Evolutionary conservation across 2,329 filamentous ascomycete species (phyloP), one percentile per base, ranked within the genome.

Genomic region (Rutstroemia sp.): DNA sequence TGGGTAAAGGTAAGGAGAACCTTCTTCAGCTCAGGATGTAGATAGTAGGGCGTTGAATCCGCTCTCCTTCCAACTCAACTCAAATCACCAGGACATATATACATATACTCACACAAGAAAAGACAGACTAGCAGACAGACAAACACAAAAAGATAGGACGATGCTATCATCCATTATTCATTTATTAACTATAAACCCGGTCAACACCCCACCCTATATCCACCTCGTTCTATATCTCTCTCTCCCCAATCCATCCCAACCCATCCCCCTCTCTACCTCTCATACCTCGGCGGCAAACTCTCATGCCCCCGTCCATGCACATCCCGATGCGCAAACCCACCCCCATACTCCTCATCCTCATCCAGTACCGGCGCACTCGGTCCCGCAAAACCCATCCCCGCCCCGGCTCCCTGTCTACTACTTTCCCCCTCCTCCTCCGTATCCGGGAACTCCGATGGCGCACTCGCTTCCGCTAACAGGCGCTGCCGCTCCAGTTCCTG

Each of bases 401-500:
- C 44, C 46, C 23, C 23, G 2, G 25, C n/a, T 3, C 51, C 51
- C 44, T 48, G 40, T 19, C 21, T 27, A 52, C 62, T 52, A 38
- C 62, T 68, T 48, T 57, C 67, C 55, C 48, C 68, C 39, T 69
- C 61, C 60, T 70, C 56, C 48, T 68, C 58, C 49, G 83, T 80
- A 5, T 78, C 75, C 0, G 79, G 78, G 46, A 82, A 78, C 19
- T 73, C 67, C 1, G 73, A 71, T 3, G 81, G 81, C 2, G 77
- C 76, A 63, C 79, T 83, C 4, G 76, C 75, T 65, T 80, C 74
- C 48, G 72, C 70, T 59, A 81, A 68, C 14, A 83, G 67, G 49
- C 80, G 73, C 58, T 71, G 77, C 27, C 79, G 74, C 65, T 87
- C 83, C 12, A 88, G 70, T 65, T 89, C 86, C 64, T 82, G 79